A percentile compares a stretch with the other conserved stretches of the same genome.
These are phyloP conservation scores for Suillus ampliporus DNA, from an alignment of 768 basidiomycete genomes.

Conservation along the genomic window DNA sequence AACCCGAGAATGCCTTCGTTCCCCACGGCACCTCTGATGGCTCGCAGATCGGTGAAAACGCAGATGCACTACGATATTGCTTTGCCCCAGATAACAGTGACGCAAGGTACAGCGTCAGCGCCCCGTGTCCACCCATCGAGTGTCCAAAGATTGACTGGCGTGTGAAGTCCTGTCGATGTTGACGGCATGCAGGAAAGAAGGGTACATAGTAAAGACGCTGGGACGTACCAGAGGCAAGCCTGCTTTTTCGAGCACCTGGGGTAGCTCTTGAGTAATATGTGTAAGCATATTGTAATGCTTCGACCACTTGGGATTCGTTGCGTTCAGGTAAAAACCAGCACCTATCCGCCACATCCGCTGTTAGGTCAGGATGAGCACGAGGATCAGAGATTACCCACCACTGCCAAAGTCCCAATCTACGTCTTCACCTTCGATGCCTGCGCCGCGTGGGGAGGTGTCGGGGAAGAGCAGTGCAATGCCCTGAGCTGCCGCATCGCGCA, in stretches of 20 bases:
- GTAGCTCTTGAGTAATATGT: conserved; percentile 84
- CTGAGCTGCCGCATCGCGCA: conserved; percentile 83
- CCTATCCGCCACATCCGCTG: conserved; percentile 34
- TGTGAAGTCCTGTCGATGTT: conserved; percentile 65
- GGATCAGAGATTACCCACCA: conserved; percentile 45
- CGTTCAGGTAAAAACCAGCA: conserved; percentile 96
- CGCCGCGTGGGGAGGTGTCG: conserved; percentile 94
- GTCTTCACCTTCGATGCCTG: conserved; percentile 82
- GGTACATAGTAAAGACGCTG: neutral
- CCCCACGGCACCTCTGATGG: conserved; percentile 92
- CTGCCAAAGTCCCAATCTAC: conserved; percentile 91
- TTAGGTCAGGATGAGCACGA: neutral
- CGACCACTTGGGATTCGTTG: conserved; percentile 74
- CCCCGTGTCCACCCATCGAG: conserved; percentile 98
- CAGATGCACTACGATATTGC: conserved; percentile 85
- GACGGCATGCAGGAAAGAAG: conserved; percentile 3
- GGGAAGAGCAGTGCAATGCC: conserved; percentile 93
- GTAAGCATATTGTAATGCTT: conserved; percentile 90
- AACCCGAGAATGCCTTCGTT: conserved; percentile 87
- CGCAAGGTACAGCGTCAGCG: conserved; percentile 86
- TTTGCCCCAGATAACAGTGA: conserved; percentile 57
- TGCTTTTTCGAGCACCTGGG: conserved; percentile 73
- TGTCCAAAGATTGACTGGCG: conserved; percentile 94
- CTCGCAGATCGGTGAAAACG: conserved; percentile 87
- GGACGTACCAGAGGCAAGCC: conserved; percentile 76